Conservation (phyloP, 23 red algal species). For the Rhodosorus marinus region DNA sequence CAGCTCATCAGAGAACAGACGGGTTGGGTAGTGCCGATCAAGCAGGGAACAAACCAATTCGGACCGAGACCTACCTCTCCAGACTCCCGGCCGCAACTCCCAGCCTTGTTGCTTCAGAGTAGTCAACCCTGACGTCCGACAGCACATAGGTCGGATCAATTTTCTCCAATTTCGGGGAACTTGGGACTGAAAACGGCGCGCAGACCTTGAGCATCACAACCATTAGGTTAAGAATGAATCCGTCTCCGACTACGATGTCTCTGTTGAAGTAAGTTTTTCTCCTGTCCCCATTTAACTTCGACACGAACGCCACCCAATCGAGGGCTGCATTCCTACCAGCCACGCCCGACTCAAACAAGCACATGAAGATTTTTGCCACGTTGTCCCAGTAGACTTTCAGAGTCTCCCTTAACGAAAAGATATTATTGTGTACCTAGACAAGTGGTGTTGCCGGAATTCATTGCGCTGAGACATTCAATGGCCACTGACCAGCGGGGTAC, state of each 20-base stretch:
- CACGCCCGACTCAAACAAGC: not conserved
- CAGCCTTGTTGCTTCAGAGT: slow-evolving; percentile 65
- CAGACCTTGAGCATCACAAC: slow-evolving; percentile 54
- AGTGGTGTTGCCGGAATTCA: too few relatives aligned
- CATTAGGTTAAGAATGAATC: slow-evolving; percentile 84
- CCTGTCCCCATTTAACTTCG: slow-evolving; percentile 41
- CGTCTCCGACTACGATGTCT: slow-evolving; percentile 27
- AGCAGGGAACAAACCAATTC: too few relatives aligned
- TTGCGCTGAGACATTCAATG: too few relatives aligned
- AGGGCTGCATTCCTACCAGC: slow-evolving; percentile 15
- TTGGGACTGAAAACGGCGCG: slow-evolving; percentile 51
- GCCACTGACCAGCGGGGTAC: too few relatives aligned
- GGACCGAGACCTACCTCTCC: slow-evolving; percentile 31
- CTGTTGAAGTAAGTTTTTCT: slow-evolving; percentile 41
- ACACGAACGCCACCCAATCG: slow-evolving; percentile 45
- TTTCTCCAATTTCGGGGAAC: slow-evolving; percentile 65
- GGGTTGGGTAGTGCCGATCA: too few relatives aligned
- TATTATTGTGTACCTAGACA: too few relatives aligned
- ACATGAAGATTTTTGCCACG: not conserved
- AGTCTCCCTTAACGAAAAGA: not conserved
- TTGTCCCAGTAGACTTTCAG: not conserved
- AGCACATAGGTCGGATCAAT: slow-evolving; percentile 52
- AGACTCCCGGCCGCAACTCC: slow-evolving; percentile 48
- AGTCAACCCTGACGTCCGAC: slow-evolving; percentile 48
- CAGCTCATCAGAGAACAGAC: too few relatives aligned